Conservation (phyloP, 306 rosid genomes). For the Dryas alaskensis region DNA sequence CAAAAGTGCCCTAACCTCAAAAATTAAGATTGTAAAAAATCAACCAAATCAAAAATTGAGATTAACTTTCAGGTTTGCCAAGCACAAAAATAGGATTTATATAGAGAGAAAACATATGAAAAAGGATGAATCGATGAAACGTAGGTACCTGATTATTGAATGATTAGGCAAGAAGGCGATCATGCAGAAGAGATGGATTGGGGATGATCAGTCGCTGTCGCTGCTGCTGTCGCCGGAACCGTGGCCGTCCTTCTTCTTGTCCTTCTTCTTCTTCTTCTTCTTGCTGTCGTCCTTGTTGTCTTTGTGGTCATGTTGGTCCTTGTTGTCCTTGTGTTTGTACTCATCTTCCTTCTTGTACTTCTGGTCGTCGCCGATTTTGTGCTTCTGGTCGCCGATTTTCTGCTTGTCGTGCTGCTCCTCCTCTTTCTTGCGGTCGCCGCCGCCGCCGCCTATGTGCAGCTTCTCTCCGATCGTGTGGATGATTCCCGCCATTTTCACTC, state of each 20-base stretch:
- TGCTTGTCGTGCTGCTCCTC: not conserved
- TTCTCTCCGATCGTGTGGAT: constrained; percentile 16
- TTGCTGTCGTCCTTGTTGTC: not conserved
- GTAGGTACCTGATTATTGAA: too few relatives aligned
- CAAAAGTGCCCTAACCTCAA: too few relatives aligned
- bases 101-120: too few relatives aligned
- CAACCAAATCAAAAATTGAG: too few relatives aligned
- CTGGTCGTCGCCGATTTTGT: too few relatives aligned
- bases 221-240: constrained; percentile 10
- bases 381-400: too few relatives aligned
- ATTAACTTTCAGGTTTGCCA: too few relatives aligned
- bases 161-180: too few relatives aligned
- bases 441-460: constrained; percentile 22
- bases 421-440: not conserved
- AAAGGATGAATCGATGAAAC: too few relatives aligned
- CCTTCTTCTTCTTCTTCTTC: constrained; percentile 2
- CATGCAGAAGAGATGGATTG: too few relatives aligned
- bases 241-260: not conserved
- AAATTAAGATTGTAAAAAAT: too few relatives aligned
- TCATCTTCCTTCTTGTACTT: not conserved
- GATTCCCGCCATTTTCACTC: constrained; percentile 14
- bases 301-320: not conserved
- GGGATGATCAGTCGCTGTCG: not conserved
- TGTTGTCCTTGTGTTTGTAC: not conserved
- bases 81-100: too few relatives aligned